A percentile compares a stretch with the other conserved stretches of the same genome.
These are phyloP conservation scores for Nicotiana knightiana DNA, from an alignment of 257 asterid species.

Conservation along the genomic window DNA sequence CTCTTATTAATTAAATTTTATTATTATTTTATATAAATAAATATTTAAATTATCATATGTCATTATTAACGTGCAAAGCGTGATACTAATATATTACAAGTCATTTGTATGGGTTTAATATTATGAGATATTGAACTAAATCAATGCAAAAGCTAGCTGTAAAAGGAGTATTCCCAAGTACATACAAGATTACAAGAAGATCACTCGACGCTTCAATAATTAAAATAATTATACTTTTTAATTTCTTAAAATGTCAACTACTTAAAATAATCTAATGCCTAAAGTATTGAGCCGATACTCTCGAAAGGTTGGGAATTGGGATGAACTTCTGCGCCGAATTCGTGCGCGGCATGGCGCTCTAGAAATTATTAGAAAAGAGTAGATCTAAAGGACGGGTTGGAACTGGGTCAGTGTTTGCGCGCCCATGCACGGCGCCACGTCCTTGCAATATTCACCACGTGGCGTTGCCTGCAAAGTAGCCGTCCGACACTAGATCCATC, in stretches of 20 bases:
- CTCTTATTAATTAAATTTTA: no score
- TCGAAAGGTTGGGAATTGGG: neutral
- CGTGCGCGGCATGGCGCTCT: neutral
- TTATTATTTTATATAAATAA: no score
- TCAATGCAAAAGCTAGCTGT: no score
- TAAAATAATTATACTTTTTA: no score
- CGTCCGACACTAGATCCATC: neutral
- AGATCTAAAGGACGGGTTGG: neutral
- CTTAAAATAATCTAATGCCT: neutral
- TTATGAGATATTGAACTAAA: no score
- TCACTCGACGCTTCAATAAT: no score
- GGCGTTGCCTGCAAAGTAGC: neutral
- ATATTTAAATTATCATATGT: no score
- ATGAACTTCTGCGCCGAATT: neutral
- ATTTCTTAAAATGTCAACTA: neutral
- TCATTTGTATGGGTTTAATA: no score
- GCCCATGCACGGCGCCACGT: conserved; percentile 1
- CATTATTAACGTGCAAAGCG: no score
- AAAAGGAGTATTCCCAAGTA: no score
- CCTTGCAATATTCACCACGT: neutral
- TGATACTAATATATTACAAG: no score
- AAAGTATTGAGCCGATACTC: neutral
- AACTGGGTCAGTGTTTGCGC: neutral
- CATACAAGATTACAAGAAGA: no score
- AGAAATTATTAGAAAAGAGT: neutral